Evolutionary conservation across 2,329 filamentous ascomycete genomes (phyloP).

Genomic region (Calonectria montana): DNA sequence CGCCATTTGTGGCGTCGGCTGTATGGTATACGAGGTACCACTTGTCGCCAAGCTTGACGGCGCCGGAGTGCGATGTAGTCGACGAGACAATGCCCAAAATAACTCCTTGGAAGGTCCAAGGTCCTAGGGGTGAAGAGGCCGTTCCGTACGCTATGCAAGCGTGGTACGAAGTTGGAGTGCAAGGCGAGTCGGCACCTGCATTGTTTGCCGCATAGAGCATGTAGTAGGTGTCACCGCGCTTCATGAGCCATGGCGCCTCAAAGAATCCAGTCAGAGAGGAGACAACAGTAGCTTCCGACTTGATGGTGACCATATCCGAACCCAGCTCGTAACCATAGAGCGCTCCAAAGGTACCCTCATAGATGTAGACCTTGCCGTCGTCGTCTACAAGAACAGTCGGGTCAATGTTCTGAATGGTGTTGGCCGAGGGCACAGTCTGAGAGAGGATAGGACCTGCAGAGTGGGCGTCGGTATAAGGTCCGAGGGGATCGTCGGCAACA

Average conservation of each 20-base stretch:
- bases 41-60: slow-evolving; percentile 42
- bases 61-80: slow-evolving; percentile 51
- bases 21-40: slow-evolving; percentile 52
- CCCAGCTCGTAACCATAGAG: slow-evolving; percentile 49
- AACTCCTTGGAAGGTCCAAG: slow-evolving; percentile 50
- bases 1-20: slow-evolving; percentile 47
- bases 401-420: slow-evolving; percentile 54
- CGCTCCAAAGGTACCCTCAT: slow-evolving; percentile 52
- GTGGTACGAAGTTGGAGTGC: slow-evolving; percentile 52
- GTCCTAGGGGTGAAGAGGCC: slow-evolving; percentile 47
- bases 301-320: slow-evolving; percentile 51
- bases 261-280: slow-evolving; percentile 48
- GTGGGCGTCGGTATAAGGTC: slow-evolving; percentile 50
- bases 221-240: slow-evolving; percentile 50
- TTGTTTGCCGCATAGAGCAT: slow-evolving; percentile 54
- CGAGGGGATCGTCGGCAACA: slow-evolving; percentile 47
- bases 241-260: slow-evolving; percentile 53
- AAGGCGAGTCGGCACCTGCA: slow-evolving; percentile 48
- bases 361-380: slow-evolving; percentile 49
- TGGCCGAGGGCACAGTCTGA: slow-evolving; percentile 45
- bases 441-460: slow-evolving; percentile 50
- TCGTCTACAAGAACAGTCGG: slow-evolving; percentile 52
- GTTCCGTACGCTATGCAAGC: slow-evolving; percentile 53
- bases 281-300: slow-evolving; percentile 36
- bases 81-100: slow-evolving; percentile 50